Base-by-base conservation (phyloP, 495 filamentous ascomycete genomes). In the Elasticomyces elasticus region DNA sequence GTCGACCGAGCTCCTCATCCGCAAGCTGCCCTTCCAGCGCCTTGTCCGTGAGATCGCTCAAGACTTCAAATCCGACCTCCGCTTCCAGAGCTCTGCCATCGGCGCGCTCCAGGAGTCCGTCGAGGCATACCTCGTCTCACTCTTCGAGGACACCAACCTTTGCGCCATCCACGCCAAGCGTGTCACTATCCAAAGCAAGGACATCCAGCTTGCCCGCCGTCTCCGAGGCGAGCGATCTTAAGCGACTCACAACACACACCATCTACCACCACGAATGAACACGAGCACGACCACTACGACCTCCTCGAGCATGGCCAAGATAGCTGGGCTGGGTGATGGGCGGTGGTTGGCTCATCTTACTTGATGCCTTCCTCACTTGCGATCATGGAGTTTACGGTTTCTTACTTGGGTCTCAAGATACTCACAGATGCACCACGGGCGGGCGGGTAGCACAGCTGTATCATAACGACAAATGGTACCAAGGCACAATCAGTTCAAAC, bases 81-180 rank as follows among this genome's bases (percentile, higher is more conserved):
- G 92, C 75, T 99, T 99, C 87, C 92, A 99, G 82, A 94, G 86
- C 54, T 99, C 92, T 17, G 92, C 92, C 79, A 97, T 99, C 77
- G 94, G 94, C 75, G 92, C 92, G 71, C 91, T 99, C 62, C 92
- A 99, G 79, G 92, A 99, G 82, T 97, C 92, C 71, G 94, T 97
- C 69, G 92, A 99, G 85, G 94, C 92, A 56, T 99, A 99, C 83
- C 89, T 99, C 75, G 92, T 99, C 84, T 95, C 89, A 46, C 89
- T 99, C 69, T 98, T 98, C 66, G 94, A 97, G 73, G 92, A 97
- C 75, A 98, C 92, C 87, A 98, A 97, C 83, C 76, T 98, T 52
- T 97, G 92, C 80, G 92, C 92, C 71, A 97, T 98, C 81, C 92
- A 98, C 82, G 92, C 92, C 80, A 97, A 98, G 90, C 92, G 92